A percentile compares a stretch with the other conserved stretches of the same genome.
Evolutionary conservation across 2,329 filamentous ascomycete species (phyloP).

Genomic region (Fusarium napiforme): DNA sequence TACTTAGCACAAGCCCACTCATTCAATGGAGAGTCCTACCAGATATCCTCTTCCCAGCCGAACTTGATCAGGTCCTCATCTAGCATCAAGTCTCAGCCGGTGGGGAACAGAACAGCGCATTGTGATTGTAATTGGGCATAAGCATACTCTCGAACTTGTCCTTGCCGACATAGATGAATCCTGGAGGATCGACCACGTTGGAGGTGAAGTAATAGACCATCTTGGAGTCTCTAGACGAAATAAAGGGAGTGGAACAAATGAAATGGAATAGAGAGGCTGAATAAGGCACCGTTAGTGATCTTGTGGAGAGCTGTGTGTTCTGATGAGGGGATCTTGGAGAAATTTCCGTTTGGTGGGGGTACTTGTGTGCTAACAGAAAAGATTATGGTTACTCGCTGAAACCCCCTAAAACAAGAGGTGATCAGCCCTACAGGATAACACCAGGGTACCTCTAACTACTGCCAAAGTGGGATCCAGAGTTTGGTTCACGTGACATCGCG

Average conservation of each 20-base stretch:
- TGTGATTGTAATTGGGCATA: constrained; percentile 17
- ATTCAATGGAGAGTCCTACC: constrained; percentile 64
- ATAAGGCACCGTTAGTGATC: neutral
- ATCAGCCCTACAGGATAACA: neutral
- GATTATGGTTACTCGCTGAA: accelerated
- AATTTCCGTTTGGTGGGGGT: constrained; percentile 35
- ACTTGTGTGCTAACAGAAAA: constrained; percentile 28
- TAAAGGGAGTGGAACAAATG: neutral
- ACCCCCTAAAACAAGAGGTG: too few relatives aligned
- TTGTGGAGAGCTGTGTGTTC: neutral
- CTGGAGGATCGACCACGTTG: constrained; percentile 81
- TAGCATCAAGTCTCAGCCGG: constrained; percentile 54
- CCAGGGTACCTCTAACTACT: neutral
- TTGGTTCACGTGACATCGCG: constrained; percentile 19
- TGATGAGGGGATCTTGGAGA: constrained; percentile 39
- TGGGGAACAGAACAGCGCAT: constrained; percentile 8
- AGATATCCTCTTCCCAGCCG: constrained; percentile 95
- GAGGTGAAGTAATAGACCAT: constrained; percentile 99
- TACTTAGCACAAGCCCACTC: constrained; percentile 12
- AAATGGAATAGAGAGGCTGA: neutral
- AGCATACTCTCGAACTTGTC: constrained; percentile 96
- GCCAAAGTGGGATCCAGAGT: neutral
- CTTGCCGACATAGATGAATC: constrained; percentile 95
- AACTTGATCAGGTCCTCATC: constrained; percentile 97
- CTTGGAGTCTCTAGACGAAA: neutral